Conservation (phyloP, 352 stramenopile genomes). For the Halophytophthora polymorphica region DNA sequence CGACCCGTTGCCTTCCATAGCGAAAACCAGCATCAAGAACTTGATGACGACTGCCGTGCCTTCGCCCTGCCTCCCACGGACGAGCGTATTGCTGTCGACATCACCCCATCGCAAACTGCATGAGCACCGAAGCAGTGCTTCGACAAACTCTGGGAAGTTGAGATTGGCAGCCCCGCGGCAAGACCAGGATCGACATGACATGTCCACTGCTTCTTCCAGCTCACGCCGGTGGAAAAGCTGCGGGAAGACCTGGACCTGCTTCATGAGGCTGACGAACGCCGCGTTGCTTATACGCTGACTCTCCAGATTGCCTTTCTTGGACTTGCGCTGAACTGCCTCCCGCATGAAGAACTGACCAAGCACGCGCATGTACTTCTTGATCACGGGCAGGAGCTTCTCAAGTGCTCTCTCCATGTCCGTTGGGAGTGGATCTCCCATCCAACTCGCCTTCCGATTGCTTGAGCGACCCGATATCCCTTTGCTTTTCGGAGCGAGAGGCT, state of each 20-base stretch:
- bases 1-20: conserved; percentile 65
- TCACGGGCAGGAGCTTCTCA: conserved; percentile 31
- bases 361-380: conserved; percentile 40
- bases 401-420: conserved; percentile 23
- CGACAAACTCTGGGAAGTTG: conserved; percentile 62
- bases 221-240: conserved; percentile 61
- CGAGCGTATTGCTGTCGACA: neutral
- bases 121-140: conserved; percentile 52
- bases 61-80: conserved; percentile 1
- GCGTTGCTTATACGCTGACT: conserved; percentile 26
- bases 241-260: conserved; percentile 46
- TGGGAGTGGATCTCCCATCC: conserved; percentile 26
- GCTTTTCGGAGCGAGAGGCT: conserved; percentile 3
- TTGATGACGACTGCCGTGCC: conserved; percentile 44
- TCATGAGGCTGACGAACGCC: conserved; percentile 49
- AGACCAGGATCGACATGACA: conserved; percentile 25
- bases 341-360: conserved; percentile 43
- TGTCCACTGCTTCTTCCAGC: conserved; percentile 40
- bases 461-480: conserved; percentile 4
- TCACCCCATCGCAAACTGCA: conserved; percentile 43
- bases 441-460: conserved; percentile 9
- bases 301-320: conserved; percentile 10
- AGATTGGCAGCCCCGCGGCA: conserved; percentile 23
- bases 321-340: conserved; percentile 16
- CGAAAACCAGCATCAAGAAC: conserved; percentile 77